Evolutionary conservation across 169 alveolate genomes (phyloP).

Genomic region (Cardiosporidium cionae): DNA sequence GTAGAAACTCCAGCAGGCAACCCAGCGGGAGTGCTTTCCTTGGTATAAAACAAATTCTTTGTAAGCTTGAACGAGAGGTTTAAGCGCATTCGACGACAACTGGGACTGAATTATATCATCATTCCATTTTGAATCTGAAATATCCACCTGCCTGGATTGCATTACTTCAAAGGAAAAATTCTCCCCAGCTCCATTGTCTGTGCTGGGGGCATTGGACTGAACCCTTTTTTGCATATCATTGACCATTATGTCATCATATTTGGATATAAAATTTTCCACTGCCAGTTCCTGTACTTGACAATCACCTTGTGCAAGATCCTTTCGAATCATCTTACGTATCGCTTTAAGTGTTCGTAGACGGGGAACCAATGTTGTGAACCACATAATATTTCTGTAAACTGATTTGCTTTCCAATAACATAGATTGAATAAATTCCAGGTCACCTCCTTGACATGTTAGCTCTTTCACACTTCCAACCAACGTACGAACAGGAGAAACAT

Average conservation of each 20-base stretch:
- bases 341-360: slow-evolving; percentile 18
- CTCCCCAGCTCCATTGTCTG: background rate
- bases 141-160: background rate
- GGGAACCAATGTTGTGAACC: slow-evolving; percentile 50
- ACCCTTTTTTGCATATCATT: background rate
- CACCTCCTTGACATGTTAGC: slow-evolving; percentile 44
- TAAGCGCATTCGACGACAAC: no score
- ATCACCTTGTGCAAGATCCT: slow-evolving; percentile 21
- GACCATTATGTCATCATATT: background rate
- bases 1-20: background rate
- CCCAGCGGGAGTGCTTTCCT: background rate
- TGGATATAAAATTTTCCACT: background rate
- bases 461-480: slow-evolving; percentile 26
- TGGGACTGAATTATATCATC: no score
- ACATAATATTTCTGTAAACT: slow-evolving; percentile 21
- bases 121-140: background rate
- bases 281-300: background rate
- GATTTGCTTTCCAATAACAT: slow-evolving; percentile 31
- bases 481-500: slow-evolving; percentile 22
- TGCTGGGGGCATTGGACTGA: background rate
- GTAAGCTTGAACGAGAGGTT: background rate
- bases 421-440: slow-evolving; percentile 19
- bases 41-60: background rate
- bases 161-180: no score
- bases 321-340: slow-evolving; percentile 1